Percentiles rank a stretch among this genome's conserved stretches.
Conservation (phyloP, 306 rosid species). For the Vigna radiata region DNA sequence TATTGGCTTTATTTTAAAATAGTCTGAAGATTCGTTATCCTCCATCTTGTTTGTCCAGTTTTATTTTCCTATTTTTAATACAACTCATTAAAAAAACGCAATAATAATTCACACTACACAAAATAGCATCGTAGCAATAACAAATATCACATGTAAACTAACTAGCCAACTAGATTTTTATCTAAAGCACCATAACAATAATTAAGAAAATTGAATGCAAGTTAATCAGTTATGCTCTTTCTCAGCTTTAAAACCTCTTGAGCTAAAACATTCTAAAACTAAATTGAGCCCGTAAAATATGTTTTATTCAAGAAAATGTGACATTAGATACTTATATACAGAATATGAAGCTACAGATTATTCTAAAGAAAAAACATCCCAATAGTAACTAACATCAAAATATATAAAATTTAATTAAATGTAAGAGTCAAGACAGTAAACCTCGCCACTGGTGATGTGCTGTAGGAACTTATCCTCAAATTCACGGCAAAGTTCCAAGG, state of each 20-base stretch:
- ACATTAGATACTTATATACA: neutral
- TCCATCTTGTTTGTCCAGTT: neutral
- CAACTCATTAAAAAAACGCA: neutral
- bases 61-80: conserved; percentile 17
- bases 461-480: conserved; percentile 96
- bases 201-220: conserved; percentile 28
- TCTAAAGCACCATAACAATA: conserved; percentile 21
- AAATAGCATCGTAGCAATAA: neutral
- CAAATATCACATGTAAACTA: conserved; percentile 20
- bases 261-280: neutral
- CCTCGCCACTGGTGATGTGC: conserved; percentile 93
- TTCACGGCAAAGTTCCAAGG: conserved; percentile 99
- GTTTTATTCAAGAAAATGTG: neutral
- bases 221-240: conserved; percentile 29
- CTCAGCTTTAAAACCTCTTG: neutral
- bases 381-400: conserved; percentile 27
- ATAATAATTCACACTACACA: neutral
- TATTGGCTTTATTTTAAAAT: conserved; percentile 10
- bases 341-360: conserved; percentile 1
- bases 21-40: conserved; percentile 11
- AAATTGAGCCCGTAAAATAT: neutral
- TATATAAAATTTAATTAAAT: conserved; percentile 22
- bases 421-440: conserved; percentile 49
- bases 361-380: neutral
- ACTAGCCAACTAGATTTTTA: neutral